These are phyloP conservation scores for Xylaria sp. DNA, from an alignment of 2,329 filamentous ascomycete species.

Conservation along the genomic window DNA sequence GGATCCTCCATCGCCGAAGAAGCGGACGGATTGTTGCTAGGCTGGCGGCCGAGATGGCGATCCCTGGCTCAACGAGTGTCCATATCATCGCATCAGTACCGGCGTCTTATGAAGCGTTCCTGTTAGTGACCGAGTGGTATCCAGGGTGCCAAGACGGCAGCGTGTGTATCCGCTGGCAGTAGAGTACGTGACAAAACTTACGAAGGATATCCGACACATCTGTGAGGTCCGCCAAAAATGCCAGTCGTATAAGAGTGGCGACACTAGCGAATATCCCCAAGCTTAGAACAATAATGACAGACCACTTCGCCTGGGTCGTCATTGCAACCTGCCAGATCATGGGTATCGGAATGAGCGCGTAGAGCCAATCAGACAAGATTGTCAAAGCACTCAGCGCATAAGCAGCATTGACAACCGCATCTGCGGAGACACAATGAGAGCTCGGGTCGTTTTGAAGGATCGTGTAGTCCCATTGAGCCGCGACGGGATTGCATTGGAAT, in stretches of 20 bases:
- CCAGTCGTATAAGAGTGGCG: slow-evolving; percentile 59
- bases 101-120: slow-evolving; percentile 43
- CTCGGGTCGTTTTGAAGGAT: slow-evolving; percentile 43
- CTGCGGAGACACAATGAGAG: slow-evolving; percentile 50
- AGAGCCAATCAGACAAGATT: slow-evolving; percentile 60
- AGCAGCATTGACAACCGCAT: slow-evolving; percentile 53
- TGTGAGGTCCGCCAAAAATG: slow-evolving; percentile 53
- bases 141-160: background rate
- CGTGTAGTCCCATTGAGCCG: slow-evolving; percentile 59
- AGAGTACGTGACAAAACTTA: slow-evolving; percentile 41
- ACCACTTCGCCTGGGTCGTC: slow-evolving; percentile 57
- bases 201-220: slow-evolving; percentile 55
- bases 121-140: slow-evolving; percentile 11
- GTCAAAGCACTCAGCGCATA: slow-evolving; percentile 59
- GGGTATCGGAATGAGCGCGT: slow-evolving; percentile 58
- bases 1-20: slow-evolving; percentile 54
- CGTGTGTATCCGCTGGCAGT: background rate
- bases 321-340: slow-evolving; percentile 62
- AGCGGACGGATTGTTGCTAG: slow-evolving; percentile 61
- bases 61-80: slow-evolving; percentile 62
- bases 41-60: slow-evolving; percentile 60
- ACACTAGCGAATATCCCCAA: slow-evolving; percentile 60
- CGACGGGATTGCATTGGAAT: slow-evolving; percentile 53
- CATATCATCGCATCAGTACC: slow-evolving; percentile 60
- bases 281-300: slow-evolving; percentile 55